Base-by-base conservation (phyloP, 2,329 filamentous ascomycete species). In the Cordyceps javanica region DNA sequence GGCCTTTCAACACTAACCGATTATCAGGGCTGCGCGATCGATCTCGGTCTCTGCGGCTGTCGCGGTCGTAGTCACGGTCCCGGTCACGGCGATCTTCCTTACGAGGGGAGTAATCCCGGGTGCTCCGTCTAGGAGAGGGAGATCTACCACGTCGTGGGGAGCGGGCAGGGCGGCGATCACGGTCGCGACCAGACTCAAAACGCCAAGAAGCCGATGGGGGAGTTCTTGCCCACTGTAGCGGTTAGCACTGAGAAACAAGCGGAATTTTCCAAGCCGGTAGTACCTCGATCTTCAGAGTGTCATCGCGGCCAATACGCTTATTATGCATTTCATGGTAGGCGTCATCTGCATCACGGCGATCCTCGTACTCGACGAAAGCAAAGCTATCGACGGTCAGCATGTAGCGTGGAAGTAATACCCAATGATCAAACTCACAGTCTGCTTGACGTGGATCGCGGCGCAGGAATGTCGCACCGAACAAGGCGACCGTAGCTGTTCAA, bases 241-340 rank as follows among this genome's bases (percentile, higher is more conserved):
- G 56, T 62, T 38, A 64, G 60, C 34, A 36, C 52, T 23, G 56
- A 42, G 25, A 48, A 45, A 38, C 21, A 25, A n/a, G 45, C 5
- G 32, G 5, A 30, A 48, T n/a, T 45, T 6, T 14, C 16, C 11
- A 19, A 65, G 82, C 65, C 14, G 16, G 16, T 5, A 4, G 14
- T 77, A 96, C 94, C 84, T 99, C 94, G 64, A 99, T 97, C 80
- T 99, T 99, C 77, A 99, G 73, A 60, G 96, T 78, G 69, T 99
- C 94, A 70, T 99, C 94, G 62, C 93, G 88, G 49, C 91, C 92
- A 66, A 99, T 91, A 65, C 93, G 91, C 85, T 97, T 97, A 81
- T 97, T 97, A 72, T 99, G 94, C 94, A 99, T 99, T 78, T 99
- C 94, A 74, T 99, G 91, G 73, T 99, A 99, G 49, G 94, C 94